Base-by-base conservation (phyloP, 2,329 filamentous ascomycete species). In the Ambrosiella beaveri region DNA sequence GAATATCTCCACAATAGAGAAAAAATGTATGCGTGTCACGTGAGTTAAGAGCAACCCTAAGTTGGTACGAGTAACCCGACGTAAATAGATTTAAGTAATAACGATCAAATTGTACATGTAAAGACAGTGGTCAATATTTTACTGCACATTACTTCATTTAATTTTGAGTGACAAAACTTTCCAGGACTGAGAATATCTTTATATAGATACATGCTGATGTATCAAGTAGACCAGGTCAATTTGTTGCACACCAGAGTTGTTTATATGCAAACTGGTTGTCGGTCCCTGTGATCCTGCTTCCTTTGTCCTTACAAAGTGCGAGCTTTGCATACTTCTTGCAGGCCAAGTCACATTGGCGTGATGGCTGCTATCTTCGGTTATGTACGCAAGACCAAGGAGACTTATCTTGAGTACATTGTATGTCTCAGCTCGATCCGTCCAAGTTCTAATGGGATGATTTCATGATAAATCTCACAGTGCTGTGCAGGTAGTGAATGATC, bases 301-400 rank as follows among this genome's bases (percentile, higher is more conserved):
- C 47, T 51, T 49, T 51, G 47, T 17, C 27, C 13, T 51, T 36
- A 6, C 8, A 35, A 36, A 51, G 47, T 8, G 35, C 47, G 27
- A 35, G 47, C 13, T 51, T 3, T 36, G 19, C 47, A 35, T 51
- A n/a, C 9, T 51, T 9, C 9, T n/a, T 51, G 47, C 19, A 51
- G 2, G 47, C 15, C 19, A 51, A 51, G 19, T 36, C 27, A 19
- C 15, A 19, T 36, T 51, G 17, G 47, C 47, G 27, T 51, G 47
- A 19, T 51, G 27, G 47, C 35, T 51, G 47, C 47, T n/a, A 51
- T 51, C 47, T 15, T 51, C 11, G 47, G 17, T 27, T n/a, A n/a
- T 44, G 45, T 44, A 57, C 36, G 55, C 55, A 57, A 57, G 55
- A 58, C 54, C 40, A 39, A 57, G 55, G 55, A 51, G 49, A 49